phyloP scores from a whole-genome alignment of 768 basidiomycete species.

The Amanita molliuscula region DNA sequence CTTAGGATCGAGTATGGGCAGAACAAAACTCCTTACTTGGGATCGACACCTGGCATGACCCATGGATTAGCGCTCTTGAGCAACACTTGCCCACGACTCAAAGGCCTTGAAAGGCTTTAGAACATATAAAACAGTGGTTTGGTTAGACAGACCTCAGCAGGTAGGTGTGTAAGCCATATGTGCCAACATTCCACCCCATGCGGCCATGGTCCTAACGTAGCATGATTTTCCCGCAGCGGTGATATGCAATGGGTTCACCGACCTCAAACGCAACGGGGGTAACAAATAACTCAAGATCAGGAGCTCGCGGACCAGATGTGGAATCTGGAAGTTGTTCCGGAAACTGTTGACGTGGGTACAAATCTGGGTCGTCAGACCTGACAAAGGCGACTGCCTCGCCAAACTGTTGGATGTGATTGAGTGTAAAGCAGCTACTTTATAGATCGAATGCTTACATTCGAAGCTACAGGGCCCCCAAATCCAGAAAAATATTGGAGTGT shows the following conservation, averaged over 20 bases:
- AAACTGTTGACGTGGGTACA: slow-evolving; percentile 32
- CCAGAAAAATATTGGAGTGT: slow-evolving; percentile 31
- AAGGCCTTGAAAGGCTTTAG: slow-evolving; percentile 20
- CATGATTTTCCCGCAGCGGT: no score
- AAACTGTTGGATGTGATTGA: slow-evolving; percentile 18
- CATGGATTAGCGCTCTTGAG: slow-evolving; percentile 33
- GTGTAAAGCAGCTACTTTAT: slow-evolving; percentile 15
- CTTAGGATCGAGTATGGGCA: not conserved
- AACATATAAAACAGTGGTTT: no score
- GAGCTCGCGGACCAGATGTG: slow-evolving; percentile 33
- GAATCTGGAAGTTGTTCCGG: slow-evolving; percentile 29
- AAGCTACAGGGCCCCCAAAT: slow-evolving; percentile 37
- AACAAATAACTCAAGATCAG: slow-evolving; percentile 37
- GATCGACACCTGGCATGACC: slow-evolving; percentile 32
- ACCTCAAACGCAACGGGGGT: slow-evolving; percentile 35
- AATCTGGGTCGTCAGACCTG: slow-evolving; percentile 38
- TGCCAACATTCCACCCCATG: slow-evolving; percentile 23
- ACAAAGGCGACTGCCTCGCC: slow-evolving; percentile 52
- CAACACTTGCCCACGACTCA: slow-evolving; percentile 28
- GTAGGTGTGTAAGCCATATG: slow-evolving; percentile 30
- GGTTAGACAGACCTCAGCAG: slow-evolving; percentile 24
- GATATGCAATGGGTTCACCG: slow-evolving; percentile 1
- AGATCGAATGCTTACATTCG: slow-evolving; percentile 33
- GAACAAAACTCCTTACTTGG: slow-evolving; percentile 21
- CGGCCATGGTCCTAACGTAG: slow-evolving; percentile 24